Base-by-base conservation (phyloP, 306 rosid species). In the Alnus rubra region DNA sequence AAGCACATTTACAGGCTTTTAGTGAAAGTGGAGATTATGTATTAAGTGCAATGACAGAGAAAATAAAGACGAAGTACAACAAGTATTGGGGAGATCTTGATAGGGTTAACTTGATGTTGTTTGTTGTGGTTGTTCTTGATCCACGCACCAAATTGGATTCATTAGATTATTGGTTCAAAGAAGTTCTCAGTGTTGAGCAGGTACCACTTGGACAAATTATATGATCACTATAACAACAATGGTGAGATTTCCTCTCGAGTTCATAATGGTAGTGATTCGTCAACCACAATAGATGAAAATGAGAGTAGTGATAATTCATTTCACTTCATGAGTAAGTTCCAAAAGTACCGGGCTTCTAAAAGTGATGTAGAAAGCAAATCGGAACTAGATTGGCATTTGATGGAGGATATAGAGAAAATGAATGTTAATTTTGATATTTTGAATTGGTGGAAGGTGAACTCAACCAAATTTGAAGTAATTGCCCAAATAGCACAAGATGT, bases 21-120 rank as follows among this genome's bases (percentile, higher is more conserved):
- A 5, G 30, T 50, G 39, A 60, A 33, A 12, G 31, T 33, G 37
- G 19, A 0, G 48, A 77, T 19, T 5, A 18, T 7, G 28, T 53
- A 4, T 2, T 82, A 16, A 23, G 18, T 1, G 3, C 7, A 9
- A 9, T 45, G 15, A 81, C 35, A 2, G 1, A 9, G 1, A 16
- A 16, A 30, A 71, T 77, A 51, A 82, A 77, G 11, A 3, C 1
- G 3, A 71, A 76, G 28, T 74, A 13, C 65, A 74, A 81, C 4
- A 71, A 76, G 33, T 51, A 69, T 44, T 76, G 28, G 28, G 28
- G 28, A 23, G 28, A 23, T 23, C 28, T 0, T 6, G 44, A 62
- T 11, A 62, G 14, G 6, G 37, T 62, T 35, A 62, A 62, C 7
- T 62, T 33, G 31, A 62, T 62, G 45, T 62, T 62, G 3, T 62